Evolutionary conservation across 2,329 filamentous ascomycete genomes (phyloP).

Genomic region (Aspergillus puulaauensis): DNA sequence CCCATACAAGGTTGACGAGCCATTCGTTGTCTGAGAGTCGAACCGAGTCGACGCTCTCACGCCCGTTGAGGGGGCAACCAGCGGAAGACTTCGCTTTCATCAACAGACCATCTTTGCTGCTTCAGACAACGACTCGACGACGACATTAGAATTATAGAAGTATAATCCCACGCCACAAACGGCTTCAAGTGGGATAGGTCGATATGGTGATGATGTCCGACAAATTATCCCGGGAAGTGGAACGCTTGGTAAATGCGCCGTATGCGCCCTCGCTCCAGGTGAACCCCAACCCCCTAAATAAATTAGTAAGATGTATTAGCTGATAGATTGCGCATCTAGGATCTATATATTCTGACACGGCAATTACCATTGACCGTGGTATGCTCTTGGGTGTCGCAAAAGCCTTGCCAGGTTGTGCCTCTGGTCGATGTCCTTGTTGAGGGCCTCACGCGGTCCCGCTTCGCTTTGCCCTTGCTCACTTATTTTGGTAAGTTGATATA

Average conservation of each 20-base stretch:
- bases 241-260: conserved; percentile 48
- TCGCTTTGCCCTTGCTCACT: conserved; percentile 51
- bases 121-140: not conserved
- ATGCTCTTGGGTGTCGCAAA: conserved; percentile 46
- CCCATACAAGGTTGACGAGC: too few relatives aligned
- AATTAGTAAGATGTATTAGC: not conserved
- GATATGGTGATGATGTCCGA: conserved; percentile 25
- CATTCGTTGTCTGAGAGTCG: not conserved
- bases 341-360: conserved; percentile 29
- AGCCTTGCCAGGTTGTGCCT: conserved; percentile 50
- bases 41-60: not conserved
- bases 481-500: conserved; percentile 44
- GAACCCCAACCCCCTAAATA: conserved; percentile 17
- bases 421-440: conserved; percentile 50
- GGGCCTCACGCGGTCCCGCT: conserved; percentile 52
- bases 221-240: conserved; percentile 38
- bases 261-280: conserved; percentile 54
- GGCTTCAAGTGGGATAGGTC: not conserved
- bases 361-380: conserved; percentile 37
- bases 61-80: conserved; percentile 23
- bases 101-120: conserved; percentile 1
- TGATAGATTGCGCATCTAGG: conserved; percentile 22
- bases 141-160: not conserved
- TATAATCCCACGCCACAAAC: not conserved
- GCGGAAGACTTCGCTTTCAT: conserved; percentile 11